Evolutionary conservation across 306 rosid genomes (phyloP).

Genomic region (Lathyrus aphaca): DNA sequence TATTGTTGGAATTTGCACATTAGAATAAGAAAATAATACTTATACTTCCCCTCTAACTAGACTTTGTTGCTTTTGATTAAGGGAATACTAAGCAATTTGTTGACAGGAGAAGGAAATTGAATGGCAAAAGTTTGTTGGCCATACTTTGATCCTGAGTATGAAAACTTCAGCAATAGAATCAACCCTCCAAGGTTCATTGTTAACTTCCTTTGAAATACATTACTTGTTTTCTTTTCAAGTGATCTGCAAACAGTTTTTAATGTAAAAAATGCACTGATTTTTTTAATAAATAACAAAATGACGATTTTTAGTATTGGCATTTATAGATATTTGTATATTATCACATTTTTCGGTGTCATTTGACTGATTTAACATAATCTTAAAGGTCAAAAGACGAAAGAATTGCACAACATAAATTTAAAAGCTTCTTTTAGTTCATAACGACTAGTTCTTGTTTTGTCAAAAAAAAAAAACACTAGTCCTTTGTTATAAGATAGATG

Average conservation of each 20-base stretch:
- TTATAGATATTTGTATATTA: not conserved
- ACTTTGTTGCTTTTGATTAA: constrained; percentile 13
- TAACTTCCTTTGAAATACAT: constrained; percentile 26
- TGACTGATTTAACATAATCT: constrained; percentile 2
- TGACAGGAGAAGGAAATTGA: constrained; percentile 36
- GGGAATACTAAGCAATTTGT: constrained; percentile 34
- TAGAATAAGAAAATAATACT: constrained; percentile 3
- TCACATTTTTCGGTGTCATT: constrained; percentile 11
- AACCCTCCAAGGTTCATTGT: constrained; percentile 74
- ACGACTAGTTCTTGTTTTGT: constrained; percentile 21
- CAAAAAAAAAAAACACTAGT: not conserved
- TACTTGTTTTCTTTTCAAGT: not conserved
- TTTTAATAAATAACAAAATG: not conserved
- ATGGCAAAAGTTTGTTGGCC: constrained; percentile 81
- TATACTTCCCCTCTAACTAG: constrained; percentile 23
- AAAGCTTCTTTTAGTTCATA: constrained; percentile 9
- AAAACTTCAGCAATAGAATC: constrained; percentile 74
- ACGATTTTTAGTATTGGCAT: not conserved
- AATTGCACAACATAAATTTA: not conserved
- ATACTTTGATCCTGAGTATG: constrained; percentile 84
- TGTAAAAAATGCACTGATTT: not conserved
- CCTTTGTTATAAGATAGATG: constrained; percentile 24
- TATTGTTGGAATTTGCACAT: constrained; percentile 5
- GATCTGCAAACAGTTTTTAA: not conserved
- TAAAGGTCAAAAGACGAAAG: not conserved